phyloP scores from a whole-genome alignment of 306 rosid genomes.

The Vigna hirtella region DNA sequence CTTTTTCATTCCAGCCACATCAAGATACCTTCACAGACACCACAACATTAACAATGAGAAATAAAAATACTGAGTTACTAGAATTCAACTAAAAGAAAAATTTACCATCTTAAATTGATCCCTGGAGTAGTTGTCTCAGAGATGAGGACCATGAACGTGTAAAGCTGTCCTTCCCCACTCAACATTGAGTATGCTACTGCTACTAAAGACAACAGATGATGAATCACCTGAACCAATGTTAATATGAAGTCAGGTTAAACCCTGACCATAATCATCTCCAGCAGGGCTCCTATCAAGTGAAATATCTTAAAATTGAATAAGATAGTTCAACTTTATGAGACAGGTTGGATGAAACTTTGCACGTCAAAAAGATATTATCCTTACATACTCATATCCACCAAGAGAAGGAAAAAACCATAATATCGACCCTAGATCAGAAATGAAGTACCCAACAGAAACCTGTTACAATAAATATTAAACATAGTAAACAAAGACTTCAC shows the following conservation, averaged over 20 bases:
- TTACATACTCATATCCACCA: slow-evolving; percentile 97
- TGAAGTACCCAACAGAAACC: slow-evolving; percentile 91
- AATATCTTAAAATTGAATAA: slow-evolving; percentile 46
- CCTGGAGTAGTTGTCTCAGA: slow-evolving; percentile 97
- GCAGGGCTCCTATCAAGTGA: slow-evolving; percentile 42
- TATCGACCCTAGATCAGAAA: slow-evolving; percentile 81
- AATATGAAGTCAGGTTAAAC: slow-evolving; percentile 44
- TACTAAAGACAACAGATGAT: slow-evolving; percentile 74
- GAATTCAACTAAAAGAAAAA: slow-evolving; percentile 19
- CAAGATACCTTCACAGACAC: slow-evolving; percentile 81
- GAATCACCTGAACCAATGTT: slow-evolving; percentile 74
- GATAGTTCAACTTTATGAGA: slow-evolving; percentile 30
- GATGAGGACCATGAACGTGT: slow-evolving; percentile 89
- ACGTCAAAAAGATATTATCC: slow-evolving; percentile 51
- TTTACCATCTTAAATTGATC: slow-evolving; percentile 94
- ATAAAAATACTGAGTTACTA: background rate
- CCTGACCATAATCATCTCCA: slow-evolving; percentile 40
- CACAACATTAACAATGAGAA: slow-evolving; percentile 27
- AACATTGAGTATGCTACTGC: slow-evolving; percentile 87
- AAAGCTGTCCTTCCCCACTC: slow-evolving; percentile 91
- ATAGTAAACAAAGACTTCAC: slow-evolving; percentile 29
- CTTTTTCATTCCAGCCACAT: slow-evolving; percentile 84
- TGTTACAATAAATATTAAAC: slow-evolving; percentile 48
- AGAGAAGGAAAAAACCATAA: slow-evolving; percentile 85
- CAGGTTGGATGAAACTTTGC: slow-evolving; percentile 4